These are phyloP conservation scores for Gentiana dahurica DNA, from an alignment of 257 asterid genomes.

Conservation along the genomic window DNA sequence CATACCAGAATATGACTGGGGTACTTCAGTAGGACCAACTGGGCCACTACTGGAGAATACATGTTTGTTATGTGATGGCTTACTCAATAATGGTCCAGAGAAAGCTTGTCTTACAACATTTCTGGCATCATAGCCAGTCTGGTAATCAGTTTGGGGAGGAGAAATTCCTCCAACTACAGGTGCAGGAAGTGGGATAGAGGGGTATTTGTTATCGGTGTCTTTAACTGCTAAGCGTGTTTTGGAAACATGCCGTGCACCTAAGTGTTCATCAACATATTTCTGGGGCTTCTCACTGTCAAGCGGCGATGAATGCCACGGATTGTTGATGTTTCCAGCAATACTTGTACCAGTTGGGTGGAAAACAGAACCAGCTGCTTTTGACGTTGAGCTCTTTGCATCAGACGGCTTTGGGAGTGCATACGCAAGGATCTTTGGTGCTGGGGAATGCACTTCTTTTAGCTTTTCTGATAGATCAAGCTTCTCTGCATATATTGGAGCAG, in stretches of 20 bases:
- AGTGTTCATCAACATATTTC: constrained; percentile 33
- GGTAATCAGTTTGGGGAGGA: constrained; percentile 35
- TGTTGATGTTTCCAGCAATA: constrained; percentile 34
- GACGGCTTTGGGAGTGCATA: constrained; percentile 88
- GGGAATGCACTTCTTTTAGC: constrained; percentile 38
- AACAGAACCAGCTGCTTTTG: constrained; percentile 30
- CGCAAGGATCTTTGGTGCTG: constrained; percentile 44
- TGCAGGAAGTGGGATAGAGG: constrained; percentile 63
- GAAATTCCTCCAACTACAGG: constrained; percentile 50
- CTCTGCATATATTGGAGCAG: constrained; percentile 87
- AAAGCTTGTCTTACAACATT: constrained; percentile 49
- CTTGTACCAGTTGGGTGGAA: constrained; percentile 21
- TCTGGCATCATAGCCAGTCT: constrained; percentile 35
- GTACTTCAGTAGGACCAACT: constrained; percentile 37
- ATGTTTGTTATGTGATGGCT: constrained; percentile 50
- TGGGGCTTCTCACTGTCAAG: constrained; percentile 53
- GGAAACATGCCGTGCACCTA: constrained; percentile 15
- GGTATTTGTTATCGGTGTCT: constrained; percentile 39
- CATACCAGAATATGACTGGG: constrained; percentile 38
- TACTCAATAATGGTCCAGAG: constrained; percentile 84
- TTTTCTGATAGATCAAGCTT: constrained; percentile 63
- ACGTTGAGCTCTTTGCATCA: constrained; percentile 48
- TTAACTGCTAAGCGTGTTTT: constrained; percentile 32
- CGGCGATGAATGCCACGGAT: constrained; percentile 79
- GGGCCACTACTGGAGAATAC: constrained; percentile 46